Conservation (phyloP, 805 yeast genomes). For the Saccharomycopsis oosterbeekiorum region DNA sequence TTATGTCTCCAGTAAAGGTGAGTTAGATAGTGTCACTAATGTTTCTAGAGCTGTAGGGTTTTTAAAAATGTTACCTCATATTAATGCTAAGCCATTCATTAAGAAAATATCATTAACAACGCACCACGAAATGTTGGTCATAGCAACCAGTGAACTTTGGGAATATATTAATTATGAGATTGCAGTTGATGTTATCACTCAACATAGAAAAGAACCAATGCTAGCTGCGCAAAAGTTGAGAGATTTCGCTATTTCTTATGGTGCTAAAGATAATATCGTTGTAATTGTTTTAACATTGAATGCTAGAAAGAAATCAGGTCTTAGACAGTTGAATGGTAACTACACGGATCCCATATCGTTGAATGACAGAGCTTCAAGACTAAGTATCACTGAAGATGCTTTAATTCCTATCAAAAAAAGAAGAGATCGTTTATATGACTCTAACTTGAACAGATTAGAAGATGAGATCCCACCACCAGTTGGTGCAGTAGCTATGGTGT, state of each 20-base stretch:
- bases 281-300: conserved; percentile 71
- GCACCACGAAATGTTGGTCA: conserved; percentile 73
- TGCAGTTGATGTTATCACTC: conserved; percentile 84
- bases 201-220: conserved; percentile 74
- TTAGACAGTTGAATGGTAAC: neutral
- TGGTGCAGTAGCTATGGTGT: conserved; percentile 90
- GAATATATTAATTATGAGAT: conserved; percentile 70
- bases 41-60: conserved; percentile 92
- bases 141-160: conserved; percentile 84
- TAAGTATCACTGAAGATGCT: conserved; percentile 29
- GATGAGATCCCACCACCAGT: conserved; percentile 92
- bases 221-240: conserved; percentile 86
- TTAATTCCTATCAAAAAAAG: conserved; percentile 34
- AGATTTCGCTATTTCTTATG: conserved; percentile 91
- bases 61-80: conserved; percentile 74
- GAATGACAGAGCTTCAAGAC: conserved; percentile 5
- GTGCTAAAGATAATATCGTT: conserved; percentile 67
- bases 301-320: conserved; percentile 27
- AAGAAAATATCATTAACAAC: conserved; percentile 48
- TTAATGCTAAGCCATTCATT: conserved; percentile 81
- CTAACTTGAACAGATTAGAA: conserved; percentile 71
- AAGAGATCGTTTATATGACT: conserved; percentile 51
- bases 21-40: conserved; percentile 70
- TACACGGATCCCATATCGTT: neutral
- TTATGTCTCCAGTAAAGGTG: conserved; percentile 73